Percentiles rank a stretch among this genome's conserved stretches.
Evolutionary conservation across 768 basidiomycete species (phyloP).

Genomic region (Podaxis carcinomalis): DNA sequence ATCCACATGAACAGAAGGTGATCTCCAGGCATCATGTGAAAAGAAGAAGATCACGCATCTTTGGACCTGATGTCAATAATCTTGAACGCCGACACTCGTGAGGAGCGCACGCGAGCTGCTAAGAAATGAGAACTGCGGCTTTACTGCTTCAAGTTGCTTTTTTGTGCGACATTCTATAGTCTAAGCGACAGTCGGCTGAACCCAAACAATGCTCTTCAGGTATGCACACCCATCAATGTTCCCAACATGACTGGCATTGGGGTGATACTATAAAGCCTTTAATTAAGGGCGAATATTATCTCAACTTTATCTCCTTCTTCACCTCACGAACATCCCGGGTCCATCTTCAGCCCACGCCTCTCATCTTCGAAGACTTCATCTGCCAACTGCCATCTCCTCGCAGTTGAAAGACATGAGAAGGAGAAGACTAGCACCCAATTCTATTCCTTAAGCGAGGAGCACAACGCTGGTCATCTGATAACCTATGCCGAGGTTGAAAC

Average conservation of each 20-base stretch:
- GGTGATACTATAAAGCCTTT: background rate
- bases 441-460: background rate
- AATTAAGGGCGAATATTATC: background rate
- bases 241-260: background rate
- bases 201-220: background rate
- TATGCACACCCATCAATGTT: background rate
- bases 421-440: background rate
- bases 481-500: background rate
- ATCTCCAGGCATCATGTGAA: background rate
- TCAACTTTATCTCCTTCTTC: background rate
- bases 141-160: background rate
- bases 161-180: no score
- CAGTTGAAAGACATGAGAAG: conserved; percentile 6
- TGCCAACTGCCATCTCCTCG: background rate
- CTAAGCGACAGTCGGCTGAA: background rate
- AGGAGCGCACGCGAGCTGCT: background rate
- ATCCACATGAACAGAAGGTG: background rate
- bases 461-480: conserved; percentile 3
- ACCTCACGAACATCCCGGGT: background rate
- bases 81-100: background rate
- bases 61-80: background rate
- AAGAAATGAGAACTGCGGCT: background rate
- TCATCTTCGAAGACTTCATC: background rate
- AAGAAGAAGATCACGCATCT: background rate
- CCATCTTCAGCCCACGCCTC: background rate